Conservation (phyloP, 768 basidiomycete species). For the Russula emetica region DNA sequence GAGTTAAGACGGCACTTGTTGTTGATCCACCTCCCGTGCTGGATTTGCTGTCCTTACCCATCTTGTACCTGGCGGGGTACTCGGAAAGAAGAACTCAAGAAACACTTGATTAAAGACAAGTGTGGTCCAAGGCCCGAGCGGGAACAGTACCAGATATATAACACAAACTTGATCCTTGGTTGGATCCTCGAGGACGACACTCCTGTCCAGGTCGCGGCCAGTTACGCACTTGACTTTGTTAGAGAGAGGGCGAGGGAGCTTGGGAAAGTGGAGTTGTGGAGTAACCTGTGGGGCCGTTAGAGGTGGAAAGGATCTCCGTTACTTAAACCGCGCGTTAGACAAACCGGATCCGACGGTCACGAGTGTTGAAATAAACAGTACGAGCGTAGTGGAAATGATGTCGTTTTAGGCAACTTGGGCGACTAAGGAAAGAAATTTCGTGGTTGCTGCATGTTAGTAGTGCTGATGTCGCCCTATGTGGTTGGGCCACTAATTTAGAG, state of each 20-base stretch:
- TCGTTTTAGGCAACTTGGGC: not conserved
- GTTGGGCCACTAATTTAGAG: no score
- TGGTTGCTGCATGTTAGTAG: not conserved
- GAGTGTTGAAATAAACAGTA: not conserved
- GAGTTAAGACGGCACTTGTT: not conserved
- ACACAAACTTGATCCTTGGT: not conserved
- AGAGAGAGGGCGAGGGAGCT: constrained; percentile 4
- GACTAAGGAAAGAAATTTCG: not conserved
- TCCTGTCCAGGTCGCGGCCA: not conserved
- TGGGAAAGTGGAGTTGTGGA: not conserved
- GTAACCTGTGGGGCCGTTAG: not conserved
- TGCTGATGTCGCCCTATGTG: no score
- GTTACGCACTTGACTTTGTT: not conserved
- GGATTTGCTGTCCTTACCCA: constrained; percentile 3
- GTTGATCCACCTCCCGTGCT: not conserved
- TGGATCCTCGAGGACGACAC: not conserved
- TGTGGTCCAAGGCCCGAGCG: not conserved
- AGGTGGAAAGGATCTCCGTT: no score
- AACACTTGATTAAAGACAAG: not conserved
- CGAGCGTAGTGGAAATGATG: not conserved
- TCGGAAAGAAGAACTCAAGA: not conserved
- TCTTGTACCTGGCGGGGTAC: not conserved
- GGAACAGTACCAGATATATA: not conserved
- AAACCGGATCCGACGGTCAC: not conserved
- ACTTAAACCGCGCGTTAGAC: no score